A percentile compares a stretch with the other conserved stretches of the same genome.
Conservation (phyloP, 2,329 filamentous ascomycete species). For the Penicillium brasilianum region DNA sequence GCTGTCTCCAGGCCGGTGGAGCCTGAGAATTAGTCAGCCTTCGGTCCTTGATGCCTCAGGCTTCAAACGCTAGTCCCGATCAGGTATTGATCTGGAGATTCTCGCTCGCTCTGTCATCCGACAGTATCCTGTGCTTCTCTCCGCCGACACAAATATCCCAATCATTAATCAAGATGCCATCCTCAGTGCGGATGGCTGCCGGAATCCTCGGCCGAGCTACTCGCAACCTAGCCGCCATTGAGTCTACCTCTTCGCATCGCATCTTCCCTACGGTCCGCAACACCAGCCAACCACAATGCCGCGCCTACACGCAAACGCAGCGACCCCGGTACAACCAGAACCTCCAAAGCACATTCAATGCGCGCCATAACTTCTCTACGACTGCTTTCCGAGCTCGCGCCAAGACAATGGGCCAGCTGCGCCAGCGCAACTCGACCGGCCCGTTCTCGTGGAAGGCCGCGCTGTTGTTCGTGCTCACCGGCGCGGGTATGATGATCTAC, state of each 20-base stretch:
- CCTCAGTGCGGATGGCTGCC: conserved; percentile 31
- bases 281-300: conserved; percentile 28
- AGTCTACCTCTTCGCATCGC: conserved; percentile 21
- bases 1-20: too few relatives aligned
- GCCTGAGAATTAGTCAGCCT: too few relatives aligned
- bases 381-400: conserved; percentile 30
- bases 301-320: conserved; percentile 30
- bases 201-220: conserved; percentile 27
- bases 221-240: conserved; percentile 19
- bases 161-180: conserved; percentile 31
- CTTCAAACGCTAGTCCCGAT: conserved; percentile 28
- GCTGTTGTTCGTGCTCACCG: conserved; percentile 79
- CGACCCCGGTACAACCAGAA: conserved; percentile 26
- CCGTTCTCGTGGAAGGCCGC: conserved; percentile 95
- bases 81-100: conserved; percentile 32
- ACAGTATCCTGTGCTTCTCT: conserved; percentile 11
- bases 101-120: conserved; percentile 27
- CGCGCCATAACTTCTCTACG: conserved; percentile 36
- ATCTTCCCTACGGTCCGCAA: conserved; percentile 27
- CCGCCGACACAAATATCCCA: not conserved
- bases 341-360: conserved; percentile 15
- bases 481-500: conserved; percentile 79
- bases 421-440: conserved; percentile 46
- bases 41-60: conserved; percentile 23
- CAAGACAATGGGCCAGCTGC: conserved; percentile 49